Conservation (phyloP, 768 basidiomycete genomes). For the Mycena crocata region DNA sequence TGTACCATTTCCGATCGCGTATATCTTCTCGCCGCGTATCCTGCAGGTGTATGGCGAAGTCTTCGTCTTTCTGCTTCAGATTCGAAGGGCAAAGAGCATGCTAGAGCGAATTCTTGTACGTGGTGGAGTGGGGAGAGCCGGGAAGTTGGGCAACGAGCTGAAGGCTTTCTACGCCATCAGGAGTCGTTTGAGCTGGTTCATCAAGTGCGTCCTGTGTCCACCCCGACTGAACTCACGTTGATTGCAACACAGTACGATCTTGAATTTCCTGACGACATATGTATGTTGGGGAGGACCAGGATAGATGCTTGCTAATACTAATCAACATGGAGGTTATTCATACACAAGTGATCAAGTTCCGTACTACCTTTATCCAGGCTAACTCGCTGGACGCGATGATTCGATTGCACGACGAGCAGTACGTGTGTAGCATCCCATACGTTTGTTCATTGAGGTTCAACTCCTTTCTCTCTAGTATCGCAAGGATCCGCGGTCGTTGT, state of each 20-base stretch:
- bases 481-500: conserved; percentile 70
- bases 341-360: conserved; percentile 69
- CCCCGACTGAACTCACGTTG: conserved; percentile 2
- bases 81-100: conserved; percentile 76
- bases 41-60: conserved; percentile 72
- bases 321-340: conserved; percentile 69
- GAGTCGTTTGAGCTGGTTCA: conserved; percentile 84
- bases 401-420: conserved; percentile 76
- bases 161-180: conserved; percentile 84
- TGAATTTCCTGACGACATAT: conserved; percentile 80
- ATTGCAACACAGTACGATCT: conserved; percentile 58
- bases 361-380: conserved; percentile 61
- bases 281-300: conserved; percentile 50
- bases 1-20: conserved; percentile 83
- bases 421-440: conserved; percentile 41
- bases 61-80: conserved; percentile 79
- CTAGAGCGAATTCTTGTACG: conserved; percentile 78
- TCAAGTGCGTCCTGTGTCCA: conserved; percentile 68
- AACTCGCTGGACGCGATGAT: conserved; percentile 85
- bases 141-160: conserved; percentile 56
- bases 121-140: conserved; percentile 51
- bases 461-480: conserved; percentile 62
- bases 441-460: conserved; percentile 17
- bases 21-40: conserved; percentile 72
- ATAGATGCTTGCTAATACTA: neutral